A percentile compares a stretch with the other conserved stretches of the same genome.
Evolutionary conservation across 2,329 filamentous ascomycete species (phyloP).

Genomic region (Orbilia brochopaga): DNA sequence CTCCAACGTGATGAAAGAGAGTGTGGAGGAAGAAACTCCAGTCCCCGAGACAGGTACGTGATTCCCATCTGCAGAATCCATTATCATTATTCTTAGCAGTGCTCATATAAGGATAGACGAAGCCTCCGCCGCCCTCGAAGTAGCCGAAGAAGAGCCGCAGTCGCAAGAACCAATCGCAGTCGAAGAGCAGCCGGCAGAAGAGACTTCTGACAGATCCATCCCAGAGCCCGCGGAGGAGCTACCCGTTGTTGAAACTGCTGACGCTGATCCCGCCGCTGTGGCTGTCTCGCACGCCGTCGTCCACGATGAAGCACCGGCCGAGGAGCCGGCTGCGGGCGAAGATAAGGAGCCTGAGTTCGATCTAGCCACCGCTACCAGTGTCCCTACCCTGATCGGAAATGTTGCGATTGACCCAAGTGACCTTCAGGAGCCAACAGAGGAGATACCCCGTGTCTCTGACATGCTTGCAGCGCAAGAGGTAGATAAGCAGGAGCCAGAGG

Average conservation of each 20-base stretch:
- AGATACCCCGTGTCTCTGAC: conserved; percentile 45
- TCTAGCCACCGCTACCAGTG: conserved; percentile 31
- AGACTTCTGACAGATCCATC: too few relatives aligned
- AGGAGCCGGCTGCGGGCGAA: conserved; percentile 8
- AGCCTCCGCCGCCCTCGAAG: conserved; percentile 12
- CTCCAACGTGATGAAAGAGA: conserved; percentile 3
- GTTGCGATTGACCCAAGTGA: conserved; percentile 31
- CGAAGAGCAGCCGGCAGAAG: conserved; percentile 8
- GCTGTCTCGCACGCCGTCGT: conserved; percentile 15
- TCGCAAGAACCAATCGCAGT: conserved; percentile 5
- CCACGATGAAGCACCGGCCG: background rate
- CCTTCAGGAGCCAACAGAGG: conserved; percentile 31
- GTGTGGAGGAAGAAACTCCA: background rate
- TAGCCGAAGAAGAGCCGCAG: background rate
- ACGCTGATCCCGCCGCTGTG: conserved; percentile 15
- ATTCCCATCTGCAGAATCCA: background rate
- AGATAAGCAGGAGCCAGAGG: conserved; percentile 1
- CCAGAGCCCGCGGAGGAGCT: conserved; percentile 14
- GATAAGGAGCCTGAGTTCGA: conserved; percentile 34
- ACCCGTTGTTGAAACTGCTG: background rate
- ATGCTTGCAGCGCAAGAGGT: conserved; percentile 16
- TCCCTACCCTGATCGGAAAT: conserved; percentile 42
- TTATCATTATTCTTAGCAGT: background rate
- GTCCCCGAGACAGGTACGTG: conserved; percentile 33
- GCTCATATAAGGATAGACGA: conserved; percentile 30